Percentiles rank a stretch among this genome's conserved stretches.
Evolutionary conservation across 176 grass and related monocot genomes (phyloP).

Genomic region (Oropetium thomaeum): DNA sequence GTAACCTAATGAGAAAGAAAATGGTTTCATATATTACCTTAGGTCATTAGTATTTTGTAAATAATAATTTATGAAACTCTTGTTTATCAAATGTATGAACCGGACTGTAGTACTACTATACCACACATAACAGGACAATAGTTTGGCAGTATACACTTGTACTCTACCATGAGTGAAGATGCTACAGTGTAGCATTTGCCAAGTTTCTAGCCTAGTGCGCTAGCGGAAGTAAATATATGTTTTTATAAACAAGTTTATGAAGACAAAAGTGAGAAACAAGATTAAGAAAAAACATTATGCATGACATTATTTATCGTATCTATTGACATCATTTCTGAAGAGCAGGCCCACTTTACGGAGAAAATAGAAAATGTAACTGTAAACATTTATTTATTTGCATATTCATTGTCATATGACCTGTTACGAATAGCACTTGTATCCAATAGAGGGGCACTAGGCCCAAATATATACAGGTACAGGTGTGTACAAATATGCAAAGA

Average conservation of each 20-base stretch:
- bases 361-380: not conserved
- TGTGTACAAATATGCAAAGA: no score
- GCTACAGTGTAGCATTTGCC: conserved; percentile 17
- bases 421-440: no score
- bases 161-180: conserved; percentile 17
- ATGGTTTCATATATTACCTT: no score
- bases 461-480: no score
- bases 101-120: not conserved
- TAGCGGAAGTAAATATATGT: not conserved
- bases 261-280: not conserved
- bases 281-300: conserved; percentile 4
- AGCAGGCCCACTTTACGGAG: not conserved
- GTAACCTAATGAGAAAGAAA: no score
- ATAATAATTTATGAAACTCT: no score
- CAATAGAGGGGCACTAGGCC: no score
- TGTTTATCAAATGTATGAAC: conserved; percentile 7
- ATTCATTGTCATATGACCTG: conserved; percentile 5
- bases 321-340: not conserved
- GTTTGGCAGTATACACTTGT: conserved; percentile 24
- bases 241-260: not conserved
- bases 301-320: not conserved
- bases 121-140: conserved; percentile 32
- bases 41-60: no score
- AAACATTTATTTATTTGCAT: not conserved
- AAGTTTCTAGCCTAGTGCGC: conserved; percentile 1